These are phyloP conservation scores for Poa pratensis DNA, from an alignment of 176 grass and related monocot species.

Conservation along the genomic window DNA sequence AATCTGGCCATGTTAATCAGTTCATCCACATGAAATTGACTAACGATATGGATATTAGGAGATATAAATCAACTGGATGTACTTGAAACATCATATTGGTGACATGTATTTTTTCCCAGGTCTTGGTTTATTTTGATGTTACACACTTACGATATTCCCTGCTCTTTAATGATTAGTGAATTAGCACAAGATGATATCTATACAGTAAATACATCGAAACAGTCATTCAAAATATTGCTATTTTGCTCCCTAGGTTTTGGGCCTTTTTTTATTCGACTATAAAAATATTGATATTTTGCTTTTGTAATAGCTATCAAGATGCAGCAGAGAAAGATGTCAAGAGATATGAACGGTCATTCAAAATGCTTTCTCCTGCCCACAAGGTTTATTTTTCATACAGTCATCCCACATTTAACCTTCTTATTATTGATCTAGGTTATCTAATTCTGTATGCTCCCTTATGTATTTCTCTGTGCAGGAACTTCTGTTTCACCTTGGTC, in stretches of 20 bases:
- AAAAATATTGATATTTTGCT: slow-evolving; percentile 28
- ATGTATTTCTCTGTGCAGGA: slow-evolving; percentile 55
- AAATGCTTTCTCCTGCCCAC: slow-evolving; percentile 77
- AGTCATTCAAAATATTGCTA: neutral
- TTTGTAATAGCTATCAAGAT: slow-evolving; percentile 78
- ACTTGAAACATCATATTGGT: slow-evolving; percentile 9
- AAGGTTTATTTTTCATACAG: slow-evolving; percentile 62
- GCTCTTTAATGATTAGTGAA: neutral
- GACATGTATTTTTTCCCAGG: neutral
- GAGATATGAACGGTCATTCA: slow-evolving; percentile 90
- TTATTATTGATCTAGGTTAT: slow-evolving; percentile 41
- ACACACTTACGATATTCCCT: neutral
- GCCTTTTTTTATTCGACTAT: slow-evolving; percentile 3
- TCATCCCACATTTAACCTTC: slow-evolving; percentile 19
- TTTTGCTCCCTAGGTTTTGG: neutral
- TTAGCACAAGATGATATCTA: slow-evolving; percentile 3
- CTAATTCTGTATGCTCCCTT: slow-evolving; percentile 30
- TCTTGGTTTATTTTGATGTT: slow-evolving; percentile 29
- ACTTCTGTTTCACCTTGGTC: slow-evolving; percentile 90
- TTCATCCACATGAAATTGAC: neutral
- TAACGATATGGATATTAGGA: neutral
- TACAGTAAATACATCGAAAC: neutral
- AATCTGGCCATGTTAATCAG: neutral
- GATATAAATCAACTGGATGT: slow-evolving; percentile 3
- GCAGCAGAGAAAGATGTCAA: slow-evolving; percentile 80